Conservation (phyloP, 108 stramenopile species). For the Thalassiosira profunda region DNA sequence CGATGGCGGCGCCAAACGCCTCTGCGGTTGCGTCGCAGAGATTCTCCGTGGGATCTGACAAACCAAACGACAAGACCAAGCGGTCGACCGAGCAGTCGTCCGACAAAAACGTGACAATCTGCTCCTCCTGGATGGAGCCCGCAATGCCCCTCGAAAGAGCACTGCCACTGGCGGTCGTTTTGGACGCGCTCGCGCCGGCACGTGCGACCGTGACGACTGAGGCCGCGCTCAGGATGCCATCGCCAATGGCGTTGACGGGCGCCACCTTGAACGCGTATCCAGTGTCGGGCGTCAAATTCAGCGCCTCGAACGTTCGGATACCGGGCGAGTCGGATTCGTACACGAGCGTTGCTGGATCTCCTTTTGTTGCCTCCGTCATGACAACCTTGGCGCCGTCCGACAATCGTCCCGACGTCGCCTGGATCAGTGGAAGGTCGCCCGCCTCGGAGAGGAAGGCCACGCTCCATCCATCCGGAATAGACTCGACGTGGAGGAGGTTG, state of each 20-base stretch:
- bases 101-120: constrained; percentile 49
- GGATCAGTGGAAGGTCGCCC: constrained; percentile 80
- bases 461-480: constrained; percentile 52
- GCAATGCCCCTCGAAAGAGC: constrained; percentile 74
- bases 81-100: constrained; percentile 32
- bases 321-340: constrained; percentile 68
- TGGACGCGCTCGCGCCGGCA: constrained; percentile 70
- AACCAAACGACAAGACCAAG: constrained; percentile 34
- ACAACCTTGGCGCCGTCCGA: constrained; percentile 33
- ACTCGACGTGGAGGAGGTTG: constrained; percentile 63
- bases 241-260: constrained; percentile 73
- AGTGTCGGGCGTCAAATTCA: constrained; percentile 52
- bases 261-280: constrained; percentile 90
- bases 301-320: constrained; percentile 42
- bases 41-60: constrained; percentile 37
- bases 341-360: constrained; percentile 66
- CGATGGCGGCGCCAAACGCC: constrained; percentile 41
- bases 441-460: constrained; percentile 76
- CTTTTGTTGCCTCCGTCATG: constrained; percentile 59
- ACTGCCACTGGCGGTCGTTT: constrained; percentile 76
- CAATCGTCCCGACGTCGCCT: constrained; percentile 61
- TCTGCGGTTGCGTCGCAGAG: constrained; percentile 47
- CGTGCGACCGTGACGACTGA: constrained; percentile 69
- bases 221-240: constrained; percentile 63
- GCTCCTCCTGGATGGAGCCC: constrained; percentile 82